Evolutionary conservation across 148 eudicot species (phyloP), one percentile per base, ranked within the genome.

Genomic region (Cornus controversa): DNA sequence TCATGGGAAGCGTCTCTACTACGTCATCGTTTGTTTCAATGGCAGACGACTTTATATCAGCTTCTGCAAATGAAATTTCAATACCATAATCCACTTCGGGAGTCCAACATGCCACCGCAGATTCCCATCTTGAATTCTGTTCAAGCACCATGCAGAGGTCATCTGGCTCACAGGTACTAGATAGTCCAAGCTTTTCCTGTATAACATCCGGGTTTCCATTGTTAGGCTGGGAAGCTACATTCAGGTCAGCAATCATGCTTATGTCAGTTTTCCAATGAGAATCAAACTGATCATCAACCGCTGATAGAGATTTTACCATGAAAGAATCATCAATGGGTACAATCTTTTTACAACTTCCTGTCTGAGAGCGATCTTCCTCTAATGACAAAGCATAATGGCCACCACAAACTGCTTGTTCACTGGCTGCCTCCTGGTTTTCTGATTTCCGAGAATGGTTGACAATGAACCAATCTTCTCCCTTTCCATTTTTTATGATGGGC

Each of bases 251-350:
- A 20, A 71, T 83, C 80, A 85, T 85, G 84, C 77, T 80, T 67
- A 88, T 81, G 75, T 88, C 91, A 22, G 89, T 80, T 76, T 77
- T 86, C 91, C 91, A 88, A 16, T 78, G 74, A 60, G 87, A 76
- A 53, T 79, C 85, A 72, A 82, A 80, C n/a, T 75, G 81, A 67
- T 83, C 83, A 67, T 79, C 77, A 22, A 71, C 18, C 0, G 77
- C 20, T 36, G 79, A 40, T 45, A 80, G 88, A 14, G 86, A 70
- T 68, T 86, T 87, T 60, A 88, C 80, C 82, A 88, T 88, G 80
- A 88, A 80, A 37, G 91, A 88, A 80, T 88, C 89, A 50, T 88
- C 91, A 42, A 85, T 42, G 16, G 86, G 82, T 53, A 81, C 73
- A 37, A 68, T 53, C 47, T 65, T 81, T 82, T 84, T 71, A 63